A percentile compares a stretch with the other conserved stretches of the same genome.
These are phyloP conservation scores for Neonectria hederae DNA, from an alignment of 2,329 filamentous ascomycete species.

Conservation along the genomic window DNA sequence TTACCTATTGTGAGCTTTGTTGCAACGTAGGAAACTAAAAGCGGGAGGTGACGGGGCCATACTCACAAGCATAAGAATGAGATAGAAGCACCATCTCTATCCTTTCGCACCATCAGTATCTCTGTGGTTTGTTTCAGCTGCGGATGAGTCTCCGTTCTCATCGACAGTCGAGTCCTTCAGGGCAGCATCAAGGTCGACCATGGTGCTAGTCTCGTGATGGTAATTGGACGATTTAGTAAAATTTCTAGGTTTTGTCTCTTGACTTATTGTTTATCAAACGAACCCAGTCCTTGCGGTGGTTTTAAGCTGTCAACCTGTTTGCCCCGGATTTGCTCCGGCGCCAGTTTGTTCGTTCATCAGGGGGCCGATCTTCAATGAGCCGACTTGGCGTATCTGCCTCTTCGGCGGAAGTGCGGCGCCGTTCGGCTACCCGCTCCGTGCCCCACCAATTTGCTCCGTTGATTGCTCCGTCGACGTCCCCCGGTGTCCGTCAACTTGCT, in stretches of 20 bases:
- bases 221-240: too few relatives aligned
- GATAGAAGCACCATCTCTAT: conserved; percentile 12
- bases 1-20: not conserved
- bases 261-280: too few relatives aligned
- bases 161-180: not conserved
- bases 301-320: not conserved
- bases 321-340: not conserved
- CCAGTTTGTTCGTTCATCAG: too few relatives aligned
- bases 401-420: too few relatives aligned
- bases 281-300: not conserved
- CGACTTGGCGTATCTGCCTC: not conserved
- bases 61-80: conserved; percentile 11
- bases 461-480: too few relatives aligned
- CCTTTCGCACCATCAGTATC: not conserved
- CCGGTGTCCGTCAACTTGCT: not conserved
- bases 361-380: not conserved
- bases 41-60: conserved; percentile 5
- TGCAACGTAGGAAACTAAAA: not conserved
- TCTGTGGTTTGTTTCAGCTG: not conserved
- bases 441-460: too few relatives aligned
- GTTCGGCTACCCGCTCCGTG: too few relatives aligned
- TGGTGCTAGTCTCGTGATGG: not conserved
- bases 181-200: not conserved
- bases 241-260: too few relatives aligned
- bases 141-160: not conserved